Base-by-base conservation (phyloP, 768 basidiomycete genomes). In the Pleurotus giganteus region DNA sequence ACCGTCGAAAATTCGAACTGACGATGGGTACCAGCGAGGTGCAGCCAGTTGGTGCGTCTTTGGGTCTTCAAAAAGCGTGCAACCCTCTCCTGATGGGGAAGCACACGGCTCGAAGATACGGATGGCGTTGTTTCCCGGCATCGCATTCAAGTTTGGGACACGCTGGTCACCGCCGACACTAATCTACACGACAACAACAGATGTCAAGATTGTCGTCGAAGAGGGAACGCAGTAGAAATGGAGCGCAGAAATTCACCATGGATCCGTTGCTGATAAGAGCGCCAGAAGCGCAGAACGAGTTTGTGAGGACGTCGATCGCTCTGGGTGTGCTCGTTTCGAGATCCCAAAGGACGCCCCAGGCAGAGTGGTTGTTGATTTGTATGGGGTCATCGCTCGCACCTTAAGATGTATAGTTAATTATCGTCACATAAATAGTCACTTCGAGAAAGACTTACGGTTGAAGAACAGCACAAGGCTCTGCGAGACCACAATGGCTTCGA, bases 1-100 rank as follows among this genome's bases (percentile, higher is more conserved):
- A 4, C 66, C 65, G 54, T 82, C 84, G 2, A 74, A 68, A 54
- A 83, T 70, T 45, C 81, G 67, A 15, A 80, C 51, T 4, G 74
- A 74, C 4, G 82, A 76, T 36, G 73, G 75, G 63, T 84, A 84
- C 82, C 82, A 85, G 29, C 82, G 74, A 11, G 77, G 74, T 55
- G 73, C 75, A 1, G 80, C 78, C 67, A 84, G 69, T 29, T 79
- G 76, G 17, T 85, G 60, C 2, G 67, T 72, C 2, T 61, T 65
- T 11, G 78, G 77, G 58, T 79, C 63, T 51, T 84, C 82, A 37
- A 68, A 66, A 12, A 68, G 43, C 4, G 65, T 68, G 47, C 67
- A 68, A 15, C 59, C 63, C 8, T 24, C 54, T 4, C 65, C 66
- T 29, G 49, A 50, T 15, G 63, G 61, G 15, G 58, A 51, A 7